Evolutionary conservation across 805 yeast species (phyloP).

Genomic region (Jamesozyma gamospora): DNA sequence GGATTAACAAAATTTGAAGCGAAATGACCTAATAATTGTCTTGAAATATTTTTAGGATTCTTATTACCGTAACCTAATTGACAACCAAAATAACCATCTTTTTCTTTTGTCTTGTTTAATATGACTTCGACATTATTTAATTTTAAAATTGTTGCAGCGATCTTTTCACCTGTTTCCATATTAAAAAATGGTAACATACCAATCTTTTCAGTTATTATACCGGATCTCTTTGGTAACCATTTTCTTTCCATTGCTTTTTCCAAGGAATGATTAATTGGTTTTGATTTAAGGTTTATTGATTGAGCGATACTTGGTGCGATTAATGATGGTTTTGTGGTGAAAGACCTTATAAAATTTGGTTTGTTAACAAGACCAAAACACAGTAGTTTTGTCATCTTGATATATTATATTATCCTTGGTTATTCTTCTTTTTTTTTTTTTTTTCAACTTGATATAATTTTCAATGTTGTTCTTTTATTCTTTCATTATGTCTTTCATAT

Average conservation of each 20-base stretch:
- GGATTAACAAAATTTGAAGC: constrained; percentile 77
- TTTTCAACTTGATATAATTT: no score
- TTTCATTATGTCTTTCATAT: no score
- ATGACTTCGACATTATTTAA: constrained; percentile 83
- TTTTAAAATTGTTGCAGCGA: constrained; percentile 82
- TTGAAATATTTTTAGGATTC: constrained; percentile 49
- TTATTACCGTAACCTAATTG: constrained; percentile 78
- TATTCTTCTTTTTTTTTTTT: no score
- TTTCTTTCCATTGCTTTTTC: constrained; percentile 63
- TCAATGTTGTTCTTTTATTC: no score
- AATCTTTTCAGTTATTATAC: constrained; percentile 70
- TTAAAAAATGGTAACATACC: constrained; percentile 88
- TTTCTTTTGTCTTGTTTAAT: constrained; percentile 54
- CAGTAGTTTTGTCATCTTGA: no score
- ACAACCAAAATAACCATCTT: constrained; percentile 76
- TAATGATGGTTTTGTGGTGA: constrained; percentile 22
- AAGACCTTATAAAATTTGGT: background rate
- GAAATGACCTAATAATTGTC: constrained; percentile 64
- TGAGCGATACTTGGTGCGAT: constrained; percentile 22
- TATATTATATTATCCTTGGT: no score
- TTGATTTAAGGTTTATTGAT: constrained; percentile 31
- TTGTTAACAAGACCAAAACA: no score
- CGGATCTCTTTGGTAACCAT: constrained; percentile 68
- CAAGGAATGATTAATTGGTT: constrained; percentile 50
- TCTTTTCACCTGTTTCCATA: constrained; percentile 50